Base-by-base conservation (phyloP, 2,329 filamentous ascomycete species). In the Salinomyces thailandicus region DNA sequence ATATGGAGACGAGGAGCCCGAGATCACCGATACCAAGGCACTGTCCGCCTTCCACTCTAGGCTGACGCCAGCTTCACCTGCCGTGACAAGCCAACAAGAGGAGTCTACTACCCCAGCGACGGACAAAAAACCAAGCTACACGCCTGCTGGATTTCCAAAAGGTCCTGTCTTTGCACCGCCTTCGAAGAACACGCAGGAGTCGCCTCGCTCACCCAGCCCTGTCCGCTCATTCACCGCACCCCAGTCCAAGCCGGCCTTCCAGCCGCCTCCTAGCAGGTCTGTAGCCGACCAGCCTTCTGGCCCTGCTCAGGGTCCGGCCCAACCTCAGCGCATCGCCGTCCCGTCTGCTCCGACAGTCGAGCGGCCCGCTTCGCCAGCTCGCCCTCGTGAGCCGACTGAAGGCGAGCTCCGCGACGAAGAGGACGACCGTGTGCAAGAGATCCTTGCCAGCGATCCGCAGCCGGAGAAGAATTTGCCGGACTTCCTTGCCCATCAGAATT, bases 191-290 rank as follows among this genome's bases (percentile, higher is more conserved):
- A 18, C 19, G 33, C 42, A 42, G n/a, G 43, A 45, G 16, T 45
- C 43, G 12, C 79, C 81, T 31, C 74, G 80, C 22, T 85, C 81
- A 7, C 81, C 82, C 1, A 86, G 81, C 45, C 81, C 82, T 1
- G 62, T 83, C 17, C 74, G 80, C 20, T 65, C 68, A n/a, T 54
- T 58, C 35, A 68, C 73, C 27, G 60, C 76, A 18, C 73, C 54
- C 27, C 41, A 52, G 6, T 28, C 41, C 4, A 31, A 43, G 31
- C 33, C 36, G 20, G 27, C 36, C 15, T 33, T 33, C 15, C 9
- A 15, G 19, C 31, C 9, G 9, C 27, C 26, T 19, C 5, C 33
- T 17, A 5, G 9, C 11, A 18, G 12, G 7, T 24, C 31, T 5
- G 12, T 20, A 20, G 16, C 18, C n/a, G 14, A 18, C 12, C 31